Evolutionary conservation across 192 early-diverging fungal species (phyloP).

Genomic region (Lunasporangiospora selenospora): DNA sequence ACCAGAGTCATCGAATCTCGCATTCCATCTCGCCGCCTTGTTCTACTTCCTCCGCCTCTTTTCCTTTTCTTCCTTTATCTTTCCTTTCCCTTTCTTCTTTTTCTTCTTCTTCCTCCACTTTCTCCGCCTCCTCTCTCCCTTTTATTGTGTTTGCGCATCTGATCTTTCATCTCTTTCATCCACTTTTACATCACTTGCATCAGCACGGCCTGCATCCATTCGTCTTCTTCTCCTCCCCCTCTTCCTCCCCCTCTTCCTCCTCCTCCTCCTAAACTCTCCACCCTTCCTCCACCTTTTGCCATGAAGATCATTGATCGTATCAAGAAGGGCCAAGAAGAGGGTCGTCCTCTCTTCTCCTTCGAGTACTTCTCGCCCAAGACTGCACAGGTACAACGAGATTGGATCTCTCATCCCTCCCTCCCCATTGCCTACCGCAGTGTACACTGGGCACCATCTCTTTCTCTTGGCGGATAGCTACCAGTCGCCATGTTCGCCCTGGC

Average conservation of each 20-base stretch:
- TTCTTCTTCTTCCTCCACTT: neutral
- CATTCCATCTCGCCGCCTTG: too few species aligned
- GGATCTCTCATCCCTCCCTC: neutral
- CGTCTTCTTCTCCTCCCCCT: neutral
- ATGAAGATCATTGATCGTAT: constrained; percentile 86
- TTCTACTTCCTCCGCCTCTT: neutral
- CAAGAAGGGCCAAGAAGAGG: constrained; percentile 69
- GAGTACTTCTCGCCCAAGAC: constrained; percentile 99
- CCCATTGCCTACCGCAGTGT: too few species aligned
- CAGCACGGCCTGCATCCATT: too few species aligned
- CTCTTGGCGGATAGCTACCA: neutral
- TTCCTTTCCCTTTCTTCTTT: neutral
- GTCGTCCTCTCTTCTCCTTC: constrained; percentile 85
- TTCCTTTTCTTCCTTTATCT: neutral
- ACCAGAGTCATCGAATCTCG: too few species aligned
- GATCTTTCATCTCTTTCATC: too few species aligned
- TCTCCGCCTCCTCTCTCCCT: neutral
- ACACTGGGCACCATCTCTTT: neutral
- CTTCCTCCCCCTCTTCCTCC: neutral
- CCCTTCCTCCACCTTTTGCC: neutral
- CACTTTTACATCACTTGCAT: too few species aligned
- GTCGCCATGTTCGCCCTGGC: neutral
- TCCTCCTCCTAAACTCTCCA: too few species aligned
- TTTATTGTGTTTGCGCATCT: too few species aligned
- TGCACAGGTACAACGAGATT: constrained; percentile 57